Conservation (phyloP, 192 early-diverging fungal species). For the Dissophora ornata region DNA sequence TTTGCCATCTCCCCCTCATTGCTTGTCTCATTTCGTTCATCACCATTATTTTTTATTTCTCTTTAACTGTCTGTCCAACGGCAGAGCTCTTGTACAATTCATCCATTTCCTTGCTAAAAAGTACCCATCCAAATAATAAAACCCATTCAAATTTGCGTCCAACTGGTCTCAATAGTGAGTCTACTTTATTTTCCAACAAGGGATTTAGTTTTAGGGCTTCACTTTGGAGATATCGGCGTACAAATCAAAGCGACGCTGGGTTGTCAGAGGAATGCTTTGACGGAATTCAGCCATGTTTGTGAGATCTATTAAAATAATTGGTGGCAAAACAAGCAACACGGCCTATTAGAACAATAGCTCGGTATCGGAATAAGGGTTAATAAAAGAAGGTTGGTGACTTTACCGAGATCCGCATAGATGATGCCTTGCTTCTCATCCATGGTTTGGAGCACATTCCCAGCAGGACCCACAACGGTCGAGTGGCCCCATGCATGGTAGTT, state of each 20-base stretch:
- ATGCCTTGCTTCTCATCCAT: conserved; percentile 81
- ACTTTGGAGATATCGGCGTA: conserved; percentile 79
- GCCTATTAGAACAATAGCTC: too few relatives aligned
- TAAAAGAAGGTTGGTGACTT: conserved; percentile 1
- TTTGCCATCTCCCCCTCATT: neutral
- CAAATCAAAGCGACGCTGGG: conserved; percentile 90
- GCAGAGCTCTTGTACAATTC: neutral
- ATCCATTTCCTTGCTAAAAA: neutral
- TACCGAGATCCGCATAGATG: conserved; percentile 82
- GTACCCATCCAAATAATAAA: too few relatives aligned
- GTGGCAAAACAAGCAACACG: too few relatives aligned
- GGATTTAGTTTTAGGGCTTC: conserved; percentile 13
- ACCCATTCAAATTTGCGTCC: too few relatives aligned
- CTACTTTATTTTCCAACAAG: too few relatives aligned
- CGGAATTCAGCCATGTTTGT: conserved; percentile 71
- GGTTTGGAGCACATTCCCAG: conserved; percentile 56
- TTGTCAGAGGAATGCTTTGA: conserved; percentile 77
- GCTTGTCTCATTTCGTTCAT: conserved; percentile 3
- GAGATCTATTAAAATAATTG: conserved; percentile 62
- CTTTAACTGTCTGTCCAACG: too few relatives aligned
- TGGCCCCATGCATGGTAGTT: conserved; percentile 95
- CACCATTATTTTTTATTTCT: neutral
- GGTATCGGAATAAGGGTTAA: neutral
- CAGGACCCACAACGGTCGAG: conserved; percentile 88
- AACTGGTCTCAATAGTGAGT: too few relatives aligned